Base-by-base conservation (phyloP, 2,329 filamentous ascomycete species). In the Beauveria bassiana region DNA sequence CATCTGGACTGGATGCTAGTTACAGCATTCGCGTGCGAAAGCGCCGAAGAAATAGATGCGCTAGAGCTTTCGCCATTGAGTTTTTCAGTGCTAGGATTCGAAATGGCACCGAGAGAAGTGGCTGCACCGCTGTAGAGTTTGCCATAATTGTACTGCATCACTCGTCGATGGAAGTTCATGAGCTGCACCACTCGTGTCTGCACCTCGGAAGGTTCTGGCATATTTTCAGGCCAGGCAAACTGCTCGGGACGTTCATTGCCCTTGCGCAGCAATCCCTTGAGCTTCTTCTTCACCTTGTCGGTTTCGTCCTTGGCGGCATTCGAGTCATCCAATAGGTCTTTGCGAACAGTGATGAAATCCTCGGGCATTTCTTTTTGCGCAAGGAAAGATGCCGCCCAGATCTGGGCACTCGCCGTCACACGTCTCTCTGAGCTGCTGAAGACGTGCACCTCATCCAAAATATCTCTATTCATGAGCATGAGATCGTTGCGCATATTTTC, bases 241-340 rank as follows among this genome's bases (percentile, higher is more conserved):
- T 99, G 92, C 20, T 93, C 87, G 10, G 95, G 95, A 1, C 93
- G 90, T 70, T 95, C 90, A 64, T 92, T 91, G n/a, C 93, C 95
- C 73, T 96, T 90, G 34, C 95, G 87, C 62, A 99, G 76, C 22
- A 99, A 81, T 1, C 91, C 88, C 77, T 99, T 99, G 31, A 99
- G 83, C 85, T 96, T 97, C 84, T 99, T 99, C 82, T 99, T 99
- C 61, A 99, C 95, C 75, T 96, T 97, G 76, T 99, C 96, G 90
- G 97, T 99, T 70, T 96, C 92, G 72, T 99, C 95, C 73, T 99
- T 99, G 62, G 95, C 95, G 4, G 95, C 95, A 73, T 99, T 99
- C 0, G 93, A 98, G 72, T 99, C 95, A 72, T 99, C 95, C 3
- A 99, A 79, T 7, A 99, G 82, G 74, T 98, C 93, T 72, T 99